Evolutionary conservation across 768 basidiomycete species (phyloP), one percentile per base, ranked within the genome.

Genomic region (Phylloporus sp.): DNA sequence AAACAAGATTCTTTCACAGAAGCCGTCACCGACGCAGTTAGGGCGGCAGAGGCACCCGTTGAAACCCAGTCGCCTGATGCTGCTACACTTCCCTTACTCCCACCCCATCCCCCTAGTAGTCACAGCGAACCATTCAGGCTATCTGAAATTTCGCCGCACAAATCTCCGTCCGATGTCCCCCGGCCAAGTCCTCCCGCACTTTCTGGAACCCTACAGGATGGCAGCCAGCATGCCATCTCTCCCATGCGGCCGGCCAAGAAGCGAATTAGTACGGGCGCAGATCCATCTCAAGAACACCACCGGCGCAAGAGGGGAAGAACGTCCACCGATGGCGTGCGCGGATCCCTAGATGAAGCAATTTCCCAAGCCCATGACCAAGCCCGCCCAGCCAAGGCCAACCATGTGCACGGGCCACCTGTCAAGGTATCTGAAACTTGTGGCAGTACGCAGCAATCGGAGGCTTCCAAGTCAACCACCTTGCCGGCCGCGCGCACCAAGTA

Each of bases 81-180:
- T 41, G 35, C 35, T 37, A 23, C 5, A 15, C 32, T 43, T 13
- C 46, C 38, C 15, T 37, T 32, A 15, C 38, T 36, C 13, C 31
- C 35, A 44, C 42, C 36, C 26, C 40, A 42, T 24, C 46, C 18
- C 22, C 9, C 48, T 9, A 20, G 27, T 23, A 15, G 24, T 10
- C 32, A 43, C 27, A 37, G 46, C 27, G 45, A 44, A 21, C 66
- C 64, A 26, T 57, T 80, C 32, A 76, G 74, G 38, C 36, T 78
- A 51, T 79, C 78, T 32, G 75, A 80, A 56, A 65, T 79, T 54
- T 80, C 79, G 6, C 77, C 77, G 50, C 50, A 53, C 44, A 68
- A 67, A 60, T 49, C 51, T 35, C 54, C 44, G 23, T 42, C 10
- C 45, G 24, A 44, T 5, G 29, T 26, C 31, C 35, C 32, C 15